These are phyloP conservation scores for Pinus taeda DNA, from an alignment of 75 land plant genomes.

Conservation along the genomic window DNA sequence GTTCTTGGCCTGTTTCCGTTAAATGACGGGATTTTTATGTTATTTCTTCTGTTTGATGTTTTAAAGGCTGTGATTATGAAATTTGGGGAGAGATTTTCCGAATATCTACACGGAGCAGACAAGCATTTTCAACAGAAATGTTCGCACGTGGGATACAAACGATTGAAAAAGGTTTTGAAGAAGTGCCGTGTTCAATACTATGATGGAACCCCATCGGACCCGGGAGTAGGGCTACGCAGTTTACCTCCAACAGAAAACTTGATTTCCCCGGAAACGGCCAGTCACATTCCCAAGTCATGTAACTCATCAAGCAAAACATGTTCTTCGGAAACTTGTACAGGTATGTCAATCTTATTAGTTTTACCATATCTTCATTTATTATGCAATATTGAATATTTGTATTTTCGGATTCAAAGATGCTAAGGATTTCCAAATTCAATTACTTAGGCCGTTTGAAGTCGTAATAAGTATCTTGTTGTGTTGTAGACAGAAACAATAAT, in stretches of 20 bases:
- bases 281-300: not conserved
- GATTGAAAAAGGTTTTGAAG: constrained; percentile 77
- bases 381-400: too few relatives aligned
- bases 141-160: constrained; percentile 74
- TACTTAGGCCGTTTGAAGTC: too few relatives aligned
- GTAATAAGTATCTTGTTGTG: too few relatives aligned
- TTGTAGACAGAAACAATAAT: too few relatives aligned
- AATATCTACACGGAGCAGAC: constrained; percentile 45
- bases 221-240: too few relatives aligned
- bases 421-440: too few relatives aligned
- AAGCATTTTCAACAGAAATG: constrained; percentile 37
- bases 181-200: constrained; percentile 25
- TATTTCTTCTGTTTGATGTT: too few relatives aligned
- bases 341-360: not conserved
- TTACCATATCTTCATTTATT: too few relatives aligned
- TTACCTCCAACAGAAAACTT: not conserved
- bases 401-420: too few relatives aligned
- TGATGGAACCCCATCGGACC: too few relatives aligned
- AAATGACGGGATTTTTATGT: too few relatives aligned
- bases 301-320: not conserved
- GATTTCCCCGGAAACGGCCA: constrained; percentile 1
- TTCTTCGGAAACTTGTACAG: constrained; percentile 1
- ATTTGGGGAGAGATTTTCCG: constrained; percentile 65
- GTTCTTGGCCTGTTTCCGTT: too few relatives aligned
- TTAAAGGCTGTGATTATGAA: constrained; percentile 37